These are phyloP conservation scores for Exophiala mesophila DNA, from an alignment of 2,329 filamentous ascomycete species.

Conservation along the genomic window DNA sequence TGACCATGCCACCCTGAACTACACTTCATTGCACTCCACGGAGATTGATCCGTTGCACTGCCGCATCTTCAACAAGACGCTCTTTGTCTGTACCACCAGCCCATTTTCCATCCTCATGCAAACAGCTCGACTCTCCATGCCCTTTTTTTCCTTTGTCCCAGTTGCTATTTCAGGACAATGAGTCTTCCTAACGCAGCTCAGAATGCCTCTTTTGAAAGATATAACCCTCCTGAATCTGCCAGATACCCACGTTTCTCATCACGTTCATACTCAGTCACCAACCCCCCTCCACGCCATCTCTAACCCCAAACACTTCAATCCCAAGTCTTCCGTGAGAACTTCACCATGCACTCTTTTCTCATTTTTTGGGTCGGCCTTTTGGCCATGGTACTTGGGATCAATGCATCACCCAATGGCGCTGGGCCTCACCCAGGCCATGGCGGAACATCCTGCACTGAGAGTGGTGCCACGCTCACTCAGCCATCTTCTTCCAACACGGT, in stretches of 20 bases:
- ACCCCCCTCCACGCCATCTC: too few species aligned
- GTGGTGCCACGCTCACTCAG: neutral
- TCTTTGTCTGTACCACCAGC: constrained; percentile 16
- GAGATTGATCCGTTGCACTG: constrained; percentile 12
- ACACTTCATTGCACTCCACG: neutral
- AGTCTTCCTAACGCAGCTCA: neutral
- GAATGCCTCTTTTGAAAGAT: neutral
- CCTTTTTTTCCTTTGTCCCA: constrained; percentile 18
- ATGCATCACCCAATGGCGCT: neutral
- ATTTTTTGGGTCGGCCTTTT: constrained; percentile 7
- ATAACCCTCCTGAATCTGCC: too few species aligned
- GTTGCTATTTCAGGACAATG: constrained; percentile 21
- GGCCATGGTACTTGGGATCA: constrained; percentile 10
- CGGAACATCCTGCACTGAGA: constrained; percentile 3
- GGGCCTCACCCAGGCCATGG: neutral
- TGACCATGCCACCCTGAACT: constrained; percentile 2
- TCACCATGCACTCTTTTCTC: constrained; percentile 15
- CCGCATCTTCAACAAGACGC: constrained; percentile 2
- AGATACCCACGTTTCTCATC: too few species aligned
- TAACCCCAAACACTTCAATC: constrained; percentile 4
- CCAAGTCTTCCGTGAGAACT: neutral
- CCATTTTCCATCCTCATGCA: constrained; percentile 4
- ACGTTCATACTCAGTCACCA: too few species aligned
- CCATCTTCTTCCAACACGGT: neutral
- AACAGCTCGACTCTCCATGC: constrained; percentile 13